Percentiles rank a stretch among this genome's conserved stretches.
Conservation (phyloP, 331 rosid species). For the Acacia concinna region DNA sequence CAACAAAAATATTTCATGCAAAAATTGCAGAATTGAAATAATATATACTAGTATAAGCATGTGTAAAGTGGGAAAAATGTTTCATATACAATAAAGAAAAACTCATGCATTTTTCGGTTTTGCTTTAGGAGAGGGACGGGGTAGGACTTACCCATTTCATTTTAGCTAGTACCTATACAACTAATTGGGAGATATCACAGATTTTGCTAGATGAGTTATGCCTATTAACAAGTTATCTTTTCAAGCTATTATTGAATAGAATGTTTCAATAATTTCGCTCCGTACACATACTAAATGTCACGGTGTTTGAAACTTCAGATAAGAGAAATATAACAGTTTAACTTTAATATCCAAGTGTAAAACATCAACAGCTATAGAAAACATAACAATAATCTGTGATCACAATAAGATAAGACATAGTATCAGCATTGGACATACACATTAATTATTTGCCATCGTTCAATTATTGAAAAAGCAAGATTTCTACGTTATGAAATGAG, state of each 20-base stretch:
- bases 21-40: not conserved
- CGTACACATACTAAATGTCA: not conserved
- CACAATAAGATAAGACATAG: not conserved
- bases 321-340: not conserved
- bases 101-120: not conserved
- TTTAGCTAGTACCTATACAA: not conserved
- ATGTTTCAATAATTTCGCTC: not conserved
- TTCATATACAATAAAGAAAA: not conserved
- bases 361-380: not conserved
- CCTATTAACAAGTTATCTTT: slow-evolving; percentile 2
- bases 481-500: not conserved
- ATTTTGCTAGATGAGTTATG: not conserved
- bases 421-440: not conserved
- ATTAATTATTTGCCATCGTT: not conserved
- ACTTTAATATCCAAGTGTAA: not conserved
- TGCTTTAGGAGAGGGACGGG: not conserved
- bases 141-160: not conserved
- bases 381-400: not conserved
- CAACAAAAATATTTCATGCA: not conserved
- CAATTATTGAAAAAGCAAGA: not conserved
- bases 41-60: not conserved
- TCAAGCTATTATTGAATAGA: no score
- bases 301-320: not conserved
- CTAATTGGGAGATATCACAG: not conserved
- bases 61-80: not conserved